A percentile compares a stretch with the other conserved stretches of the same genome.
Evolutionary conservation across 768 basidiomycete species (phyloP).

Genomic region (Pleurotus sapidus): DNA sequence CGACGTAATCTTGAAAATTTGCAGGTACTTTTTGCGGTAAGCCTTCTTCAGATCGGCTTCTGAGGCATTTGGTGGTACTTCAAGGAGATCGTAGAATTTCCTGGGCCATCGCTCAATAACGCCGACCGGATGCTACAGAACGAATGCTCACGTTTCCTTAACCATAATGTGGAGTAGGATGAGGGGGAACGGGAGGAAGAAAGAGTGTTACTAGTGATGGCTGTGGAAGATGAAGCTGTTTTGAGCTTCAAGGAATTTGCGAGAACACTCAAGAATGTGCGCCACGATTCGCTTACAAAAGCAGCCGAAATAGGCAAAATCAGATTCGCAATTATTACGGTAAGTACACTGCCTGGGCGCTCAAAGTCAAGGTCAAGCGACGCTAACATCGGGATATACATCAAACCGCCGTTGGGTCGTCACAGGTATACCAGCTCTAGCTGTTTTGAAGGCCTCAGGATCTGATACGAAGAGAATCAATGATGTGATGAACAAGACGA

Average conservation of each 20-base stretch:
- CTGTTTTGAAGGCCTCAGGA: constrained; percentile 57
- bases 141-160: constrained; percentile 57
- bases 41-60: constrained; percentile 92
- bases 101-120: constrained; percentile 30
- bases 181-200: constrained; percentile 17
- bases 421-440: constrained; percentile 87
- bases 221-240: constrained; percentile 12
- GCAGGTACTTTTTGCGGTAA: constrained; percentile 82
- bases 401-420: constrained; percentile 89
- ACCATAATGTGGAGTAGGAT: constrained; percentile 45
- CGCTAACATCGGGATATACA: constrained; percentile 78
- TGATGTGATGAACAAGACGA: background rate
- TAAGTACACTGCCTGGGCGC: background rate
- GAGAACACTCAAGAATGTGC: constrained; percentile 5
- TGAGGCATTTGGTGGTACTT: constrained; percentile 73
- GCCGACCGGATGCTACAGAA: background rate
- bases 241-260: constrained; percentile 11
- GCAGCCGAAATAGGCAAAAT: background rate
- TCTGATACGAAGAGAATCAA: constrained; percentile 21
- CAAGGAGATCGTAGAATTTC: constrained; percentile 92
- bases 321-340: background rate
- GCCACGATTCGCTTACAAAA: constrained; percentile 1
- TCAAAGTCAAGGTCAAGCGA: background rate
- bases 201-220: constrained; percentile 15
- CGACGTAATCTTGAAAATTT: background rate